Evolutionary conservation across 148 eudicot species (phyloP).

Genomic region (Silene latifolia): DNA sequence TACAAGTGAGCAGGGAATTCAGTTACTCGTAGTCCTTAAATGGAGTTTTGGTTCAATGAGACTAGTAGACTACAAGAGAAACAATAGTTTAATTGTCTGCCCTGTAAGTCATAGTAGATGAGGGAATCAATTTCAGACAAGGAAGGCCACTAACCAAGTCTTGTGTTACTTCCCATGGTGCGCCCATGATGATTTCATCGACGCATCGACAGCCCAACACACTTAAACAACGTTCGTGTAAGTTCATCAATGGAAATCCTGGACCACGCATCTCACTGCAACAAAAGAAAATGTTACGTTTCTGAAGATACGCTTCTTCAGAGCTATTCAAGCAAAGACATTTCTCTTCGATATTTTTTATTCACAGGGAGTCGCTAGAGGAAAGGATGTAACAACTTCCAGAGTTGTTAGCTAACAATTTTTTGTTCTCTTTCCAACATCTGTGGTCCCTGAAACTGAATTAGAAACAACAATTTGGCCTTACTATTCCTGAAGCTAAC

Average conservation of each 20-base stretch:
- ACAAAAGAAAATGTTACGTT: constrained; percentile 17
- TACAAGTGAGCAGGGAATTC: background rate
- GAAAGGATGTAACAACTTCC: too few relatives aligned
- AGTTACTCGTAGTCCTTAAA: background rate
- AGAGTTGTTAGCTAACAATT: too few relatives aligned
- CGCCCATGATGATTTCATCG: constrained; percentile 91
- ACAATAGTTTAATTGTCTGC: background rate
- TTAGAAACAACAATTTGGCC: background rate
- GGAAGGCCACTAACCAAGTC: constrained; percentile 65
- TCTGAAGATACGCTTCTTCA: constrained; percentile 4
- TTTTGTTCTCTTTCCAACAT: background rate
- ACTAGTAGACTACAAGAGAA: background rate
- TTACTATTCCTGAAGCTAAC: too few relatives aligned
- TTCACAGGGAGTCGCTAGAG: too few relatives aligned
- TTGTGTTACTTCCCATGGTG: constrained; percentile 78
- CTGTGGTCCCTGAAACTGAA: background rate
- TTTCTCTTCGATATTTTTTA: background rate
- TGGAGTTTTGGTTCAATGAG: background rate
- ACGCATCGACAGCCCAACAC: constrained; percentile 90
- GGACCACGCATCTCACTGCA: constrained; percentile 78
- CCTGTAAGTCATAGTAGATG: background rate
- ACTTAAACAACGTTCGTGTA: constrained; percentile 91
- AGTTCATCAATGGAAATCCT: constrained; percentile 78
- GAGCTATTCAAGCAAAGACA: background rate
- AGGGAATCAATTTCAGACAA: constrained; percentile 4